These are phyloP conservation scores for Phytophthora palmivora DNA, from an alignment of 352 stramenopile genomes.

Conservation along the genomic window DNA sequence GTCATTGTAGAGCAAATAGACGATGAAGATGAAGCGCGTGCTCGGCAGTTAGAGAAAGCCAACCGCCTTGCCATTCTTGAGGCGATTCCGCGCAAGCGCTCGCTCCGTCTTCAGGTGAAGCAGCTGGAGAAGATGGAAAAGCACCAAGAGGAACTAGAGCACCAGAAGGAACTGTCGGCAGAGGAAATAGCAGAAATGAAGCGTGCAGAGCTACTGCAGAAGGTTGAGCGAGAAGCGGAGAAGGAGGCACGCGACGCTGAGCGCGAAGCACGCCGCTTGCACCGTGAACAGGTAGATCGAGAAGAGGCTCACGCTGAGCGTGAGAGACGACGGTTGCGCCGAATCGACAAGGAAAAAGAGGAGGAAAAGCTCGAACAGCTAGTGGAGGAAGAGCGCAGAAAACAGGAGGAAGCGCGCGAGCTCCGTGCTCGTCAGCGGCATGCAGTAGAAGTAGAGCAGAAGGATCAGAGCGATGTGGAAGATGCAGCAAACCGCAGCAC, in stretches of 20 bases:
- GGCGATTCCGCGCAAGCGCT: slow-evolving; percentile 85
- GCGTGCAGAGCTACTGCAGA: slow-evolving; percentile 68
- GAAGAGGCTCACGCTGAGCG: slow-evolving; percentile 60
- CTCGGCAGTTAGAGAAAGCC: slow-evolving; percentile 72
- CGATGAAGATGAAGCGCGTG: slow-evolving; percentile 58
- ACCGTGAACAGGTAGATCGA: slow-evolving; percentile 64
- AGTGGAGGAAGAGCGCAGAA: slow-evolving; percentile 49
- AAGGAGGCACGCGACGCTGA: slow-evolving; percentile 62
- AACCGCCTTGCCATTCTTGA: slow-evolving; percentile 83
- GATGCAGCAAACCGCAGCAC: slow-evolving; percentile 2
- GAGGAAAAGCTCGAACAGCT: slow-evolving; percentile 52
- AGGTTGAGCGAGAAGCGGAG: slow-evolving; percentile 72
- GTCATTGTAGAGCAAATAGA: slow-evolving; percentile 85
- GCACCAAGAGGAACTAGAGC: slow-evolving; percentile 63
- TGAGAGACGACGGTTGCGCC: slow-evolving; percentile 60
- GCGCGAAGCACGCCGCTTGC: slow-evolving; percentile 52
- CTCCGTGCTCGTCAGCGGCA: slow-evolving; percentile 58
- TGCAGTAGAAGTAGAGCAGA: slow-evolving; percentile 28
- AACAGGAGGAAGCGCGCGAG: slow-evolving; percentile 61
- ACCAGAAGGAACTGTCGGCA: slow-evolving; percentile 59
- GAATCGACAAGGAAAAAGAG: slow-evolving; percentile 67
- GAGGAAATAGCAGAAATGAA: slow-evolving; percentile 79
- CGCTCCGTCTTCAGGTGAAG: slow-evolving; percentile 86
- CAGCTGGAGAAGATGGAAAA: slow-evolving; percentile 84
- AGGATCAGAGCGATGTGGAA: slow-evolving; percentile 16